phyloP scores from a whole-genome alignment of 2,329 filamentous ascomycete species.

The Exophiala calicioides region DNA sequence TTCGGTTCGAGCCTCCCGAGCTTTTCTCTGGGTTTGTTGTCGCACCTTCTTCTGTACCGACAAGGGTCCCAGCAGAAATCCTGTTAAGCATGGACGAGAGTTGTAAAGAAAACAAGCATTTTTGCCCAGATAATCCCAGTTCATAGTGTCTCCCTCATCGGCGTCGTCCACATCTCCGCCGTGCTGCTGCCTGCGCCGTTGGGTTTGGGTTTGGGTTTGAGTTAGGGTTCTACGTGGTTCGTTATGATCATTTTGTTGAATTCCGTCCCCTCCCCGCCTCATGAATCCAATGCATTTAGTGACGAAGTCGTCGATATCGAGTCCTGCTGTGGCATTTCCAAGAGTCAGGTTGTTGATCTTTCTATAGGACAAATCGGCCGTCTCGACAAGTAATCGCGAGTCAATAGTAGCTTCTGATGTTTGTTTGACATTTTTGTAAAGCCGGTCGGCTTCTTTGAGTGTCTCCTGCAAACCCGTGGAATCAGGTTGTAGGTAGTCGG shows the following conservation, averaged over 20 bases:
- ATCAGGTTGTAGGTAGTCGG: constrained; percentile 68
- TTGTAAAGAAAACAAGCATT: constrained; percentile 74
- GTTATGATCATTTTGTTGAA: constrained; percentile 29
- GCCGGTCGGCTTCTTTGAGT: constrained; percentile 65
- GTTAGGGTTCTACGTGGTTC: constrained; percentile 31
- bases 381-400: constrained; percentile 77
- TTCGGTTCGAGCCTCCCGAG: constrained; percentile 67
- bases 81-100: constrained; percentile 71
- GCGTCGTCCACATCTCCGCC: constrained; percentile 67
- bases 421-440: constrained; percentile 73
- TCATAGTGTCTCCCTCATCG: constrained; percentile 70
- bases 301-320: constrained; percentile 90
- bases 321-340: constrained; percentile 69
- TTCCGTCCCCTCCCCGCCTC: constrained; percentile 61
- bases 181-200: constrained; percentile 43
- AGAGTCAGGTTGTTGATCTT: constrained; percentile 73
- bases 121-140: constrained; percentile 82
- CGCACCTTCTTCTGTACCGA: constrained; percentile 84
- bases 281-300: constrained; percentile 89
- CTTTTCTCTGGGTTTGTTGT: constrained; percentile 68
- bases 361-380: constrained; percentile 77
- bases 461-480: constrained; percentile 66
- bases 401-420: constrained; percentile 90
- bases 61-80: constrained; percentile 84
- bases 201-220: constrained; percentile 50